phyloP scores from a whole-genome alignment of 352 stramenopile species.

The Pythium oligandrum region DNA sequence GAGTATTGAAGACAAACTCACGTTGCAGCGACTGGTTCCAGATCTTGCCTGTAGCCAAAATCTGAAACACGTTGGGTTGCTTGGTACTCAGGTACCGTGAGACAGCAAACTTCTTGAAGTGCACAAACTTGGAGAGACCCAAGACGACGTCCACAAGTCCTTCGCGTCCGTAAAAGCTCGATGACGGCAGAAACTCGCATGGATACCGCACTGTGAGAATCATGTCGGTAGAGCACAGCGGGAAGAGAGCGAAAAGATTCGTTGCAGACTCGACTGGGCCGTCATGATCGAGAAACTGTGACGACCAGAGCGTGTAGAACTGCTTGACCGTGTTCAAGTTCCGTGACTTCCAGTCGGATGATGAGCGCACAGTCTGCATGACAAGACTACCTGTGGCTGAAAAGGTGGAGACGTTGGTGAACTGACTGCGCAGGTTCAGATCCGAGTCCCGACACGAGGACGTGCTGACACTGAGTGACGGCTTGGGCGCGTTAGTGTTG shows the following conservation, averaged over 20 bases:
- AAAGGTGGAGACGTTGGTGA: slow-evolving; percentile 11
- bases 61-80: slow-evolving; percentile 75
- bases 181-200: slow-evolving; percentile 73
- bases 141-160: slow-evolving; percentile 77
- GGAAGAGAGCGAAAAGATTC: slow-evolving; percentile 73
- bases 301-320: slow-evolving; percentile 79
- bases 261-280: slow-evolving; percentile 40
- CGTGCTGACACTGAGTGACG: slow-evolving; percentile 39
- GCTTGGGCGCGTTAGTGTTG: slow-evolving; percentile 44
- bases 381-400: slow-evolving; percentile 27
- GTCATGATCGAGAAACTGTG: slow-evolving; percentile 62
- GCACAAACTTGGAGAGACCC: slow-evolving; percentile 63
- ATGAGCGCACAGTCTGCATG: slow-evolving; percentile 70
- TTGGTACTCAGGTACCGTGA: slow-evolving; percentile 75
- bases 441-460: slow-evolving; percentile 63
- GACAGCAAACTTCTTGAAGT: slow-evolving; percentile 69
- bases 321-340: slow-evolving; percentile 81
- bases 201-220: slow-evolving; percentile 69
- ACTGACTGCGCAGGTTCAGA: slow-evolving; percentile 25
- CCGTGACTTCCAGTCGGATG: slow-evolving; percentile 76
- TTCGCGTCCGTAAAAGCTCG: slow-evolving; percentile 75
- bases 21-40: slow-evolving; percentile 78
- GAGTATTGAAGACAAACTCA: slow-evolving; percentile 79
- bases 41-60: slow-evolving; percentile 66
- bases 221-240: slow-evolving; percentile 81